Evolutionary conservation across 2,329 filamentous ascomycete species (phyloP).

Genomic region (Graphiopsis chlorocephala): DNA sequence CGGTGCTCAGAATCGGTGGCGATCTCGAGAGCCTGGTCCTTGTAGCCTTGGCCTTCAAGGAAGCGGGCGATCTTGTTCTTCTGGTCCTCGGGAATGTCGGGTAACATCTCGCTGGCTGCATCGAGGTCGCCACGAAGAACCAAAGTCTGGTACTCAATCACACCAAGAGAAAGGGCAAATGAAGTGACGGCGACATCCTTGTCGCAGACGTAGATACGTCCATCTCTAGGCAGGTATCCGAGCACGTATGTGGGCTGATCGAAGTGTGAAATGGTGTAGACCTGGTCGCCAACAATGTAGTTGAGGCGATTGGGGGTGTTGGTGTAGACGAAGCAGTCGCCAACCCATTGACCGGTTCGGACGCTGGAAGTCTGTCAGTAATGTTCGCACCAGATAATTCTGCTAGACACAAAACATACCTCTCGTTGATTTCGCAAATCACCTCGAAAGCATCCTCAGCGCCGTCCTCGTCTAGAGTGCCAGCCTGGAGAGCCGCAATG

Average conservation of each 20-base stretch:
- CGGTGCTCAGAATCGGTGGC: slow-evolving; percentile 95
- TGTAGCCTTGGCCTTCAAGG: slow-evolving; percentile 94
- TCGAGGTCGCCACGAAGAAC: slow-evolving; percentile 94
- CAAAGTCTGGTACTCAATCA: slow-evolving; percentile 95
- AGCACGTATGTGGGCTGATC: slow-evolving; percentile 93
- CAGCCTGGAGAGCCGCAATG: slow-evolving; percentile 75
- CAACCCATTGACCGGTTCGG: slow-evolving; percentile 94
- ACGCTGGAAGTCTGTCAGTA: slow-evolving; percentile 53
- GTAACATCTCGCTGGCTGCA: slow-evolving; percentile 77
- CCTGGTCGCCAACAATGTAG: slow-evolving; percentile 96
- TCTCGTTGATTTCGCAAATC: slow-evolving; percentile 91
- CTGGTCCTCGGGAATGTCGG: slow-evolving; percentile 84
- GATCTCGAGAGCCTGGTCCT: slow-evolving; percentile 90
- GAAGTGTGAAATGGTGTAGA: slow-evolving; percentile 95
- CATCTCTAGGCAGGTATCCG: slow-evolving; percentile 92
- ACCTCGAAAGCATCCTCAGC: slow-evolving; percentile 96
- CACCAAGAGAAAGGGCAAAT: slow-evolving; percentile 83
- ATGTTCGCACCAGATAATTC: not conserved
- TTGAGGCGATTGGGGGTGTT: slow-evolving; percentile 88
- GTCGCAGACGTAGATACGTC: slow-evolving; percentile 90
- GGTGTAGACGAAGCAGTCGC: slow-evolving; percentile 98
- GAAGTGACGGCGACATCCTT: slow-evolving; percentile 93
- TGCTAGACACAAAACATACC: slow-evolving; percentile 49
- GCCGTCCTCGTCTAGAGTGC: slow-evolving; percentile 82
- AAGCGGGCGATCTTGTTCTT: slow-evolving; percentile 98